Percentiles rank a stretch among this genome's conserved stretches.
Evolutionary conservation across 305 asterid genomes (phyloP).

Genomic region (Fraxinus floribunda): DNA sequence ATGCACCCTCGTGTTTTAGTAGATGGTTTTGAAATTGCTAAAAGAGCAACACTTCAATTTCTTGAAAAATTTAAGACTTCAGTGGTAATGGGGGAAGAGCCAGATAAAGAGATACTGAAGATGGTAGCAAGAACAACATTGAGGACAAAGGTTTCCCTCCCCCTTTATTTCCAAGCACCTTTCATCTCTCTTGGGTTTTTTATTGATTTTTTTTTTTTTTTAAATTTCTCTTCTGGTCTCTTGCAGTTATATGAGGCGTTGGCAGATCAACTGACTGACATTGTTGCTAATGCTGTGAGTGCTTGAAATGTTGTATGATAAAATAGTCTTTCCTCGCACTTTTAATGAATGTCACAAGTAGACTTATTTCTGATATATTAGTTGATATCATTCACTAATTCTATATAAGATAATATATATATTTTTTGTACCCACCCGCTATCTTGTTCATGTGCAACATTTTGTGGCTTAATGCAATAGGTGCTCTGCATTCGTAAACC

Average conservation of each 20-base stretch:
- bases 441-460: not conserved
- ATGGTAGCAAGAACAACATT: conserved; percentile 97
- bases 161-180: not conserved
- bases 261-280: conserved; percentile 93
- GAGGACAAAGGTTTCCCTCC: conserved; percentile 76
- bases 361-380: not conserved
- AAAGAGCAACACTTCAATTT: conserved; percentile 83
- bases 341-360: not conserved
- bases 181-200: not conserved
- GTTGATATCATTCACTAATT: not conserved
- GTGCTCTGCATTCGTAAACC: conserved; percentile 95
- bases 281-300: conserved; percentile 86
- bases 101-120: conserved; percentile 91
- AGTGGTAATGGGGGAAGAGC: conserved; percentile 89
- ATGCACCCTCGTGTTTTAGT: conserved; percentile 98
- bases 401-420: not conserved
- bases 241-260: conserved; percentile 81
- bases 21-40: conserved; percentile 98
- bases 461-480: conserved; percentile 35
- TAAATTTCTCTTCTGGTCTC: conserved; percentile 20
- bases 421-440: not conserved
- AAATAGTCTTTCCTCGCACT: not conserved
- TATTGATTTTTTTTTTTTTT: not conserved
- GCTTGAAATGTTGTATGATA: conserved; percentile 2
- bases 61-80: conserved; percentile 92